phyloP scores from a whole-genome alignment of 192 early-diverging fungal species.

The Mortierella alpina region DNA sequence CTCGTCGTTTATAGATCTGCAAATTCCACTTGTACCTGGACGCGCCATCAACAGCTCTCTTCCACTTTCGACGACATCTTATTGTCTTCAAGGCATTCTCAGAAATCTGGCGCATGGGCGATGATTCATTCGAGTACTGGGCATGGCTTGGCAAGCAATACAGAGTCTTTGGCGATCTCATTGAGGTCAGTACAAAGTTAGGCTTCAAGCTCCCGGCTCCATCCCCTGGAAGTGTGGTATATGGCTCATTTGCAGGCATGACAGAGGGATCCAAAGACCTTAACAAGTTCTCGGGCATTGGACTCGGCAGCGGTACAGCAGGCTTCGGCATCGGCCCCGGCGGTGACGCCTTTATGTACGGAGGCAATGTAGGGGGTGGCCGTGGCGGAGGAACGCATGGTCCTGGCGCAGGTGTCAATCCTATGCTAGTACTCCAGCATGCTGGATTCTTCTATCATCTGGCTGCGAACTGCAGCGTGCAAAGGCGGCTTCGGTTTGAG shows the following conservation, averaged over 20 bases:
- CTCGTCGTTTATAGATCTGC: conserved; percentile 68
- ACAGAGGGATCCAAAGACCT: conserved; percentile 37
- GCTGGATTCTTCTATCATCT: conserved; percentile 87
- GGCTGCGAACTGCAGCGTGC: conserved; percentile 80
- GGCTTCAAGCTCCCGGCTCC: conserved; percentile 78
- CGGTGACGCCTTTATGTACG: conserved; percentile 30
- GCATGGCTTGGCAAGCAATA: conserved; percentile 85
- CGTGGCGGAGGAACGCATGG: conserved; percentile 48
- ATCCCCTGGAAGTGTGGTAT: conserved; percentile 57
- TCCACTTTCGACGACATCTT: conserved; percentile 78
- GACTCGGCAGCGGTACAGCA: conserved; percentile 38
- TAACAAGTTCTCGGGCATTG: conserved; percentile 43
- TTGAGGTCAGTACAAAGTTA: conserved; percentile 76
- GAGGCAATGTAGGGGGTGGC: conserved; percentile 43
- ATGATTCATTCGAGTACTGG: conserved; percentile 90
- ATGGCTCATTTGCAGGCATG: conserved; percentile 49
- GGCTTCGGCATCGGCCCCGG: conserved; percentile 51
- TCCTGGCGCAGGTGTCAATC: conserved; percentile 58
- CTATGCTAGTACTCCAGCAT: conserved; percentile 81
- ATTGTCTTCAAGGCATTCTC: conserved; percentile 68
- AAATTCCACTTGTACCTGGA: conserved; percentile 79
- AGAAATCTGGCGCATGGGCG: conserved; percentile 70
- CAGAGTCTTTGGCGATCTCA: conserved; percentile 80
- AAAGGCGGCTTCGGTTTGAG: conserved; percentile 70
- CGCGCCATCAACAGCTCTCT: conserved; percentile 72